Evolutionary conservation across 2,329 filamentous ascomycete species (phyloP).

Genomic region (Epichloe elymi): DNA sequence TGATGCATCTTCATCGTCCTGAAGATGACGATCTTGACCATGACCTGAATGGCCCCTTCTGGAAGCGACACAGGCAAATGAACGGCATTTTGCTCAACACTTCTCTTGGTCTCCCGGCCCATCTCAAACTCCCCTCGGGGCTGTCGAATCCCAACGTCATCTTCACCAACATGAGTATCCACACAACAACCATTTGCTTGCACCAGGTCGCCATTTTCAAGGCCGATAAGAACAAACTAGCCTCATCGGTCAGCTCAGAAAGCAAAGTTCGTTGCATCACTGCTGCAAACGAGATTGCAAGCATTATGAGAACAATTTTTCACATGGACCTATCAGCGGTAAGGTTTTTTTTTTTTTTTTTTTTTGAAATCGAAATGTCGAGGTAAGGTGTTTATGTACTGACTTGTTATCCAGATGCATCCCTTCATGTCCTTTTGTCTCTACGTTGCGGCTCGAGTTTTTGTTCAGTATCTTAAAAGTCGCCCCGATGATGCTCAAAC

Average conservation of each 20-base stretch:
- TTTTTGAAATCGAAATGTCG: not conserved
- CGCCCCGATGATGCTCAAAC: conserved; percentile 73
- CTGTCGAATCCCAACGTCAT: conserved; percentile 72
- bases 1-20: conserved; percentile 81
- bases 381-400: not conserved
- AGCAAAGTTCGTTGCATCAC: conserved; percentile 90
- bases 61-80: conserved; percentile 81
- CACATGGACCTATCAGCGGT: conserved; percentile 76
- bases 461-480: conserved; percentile 92
- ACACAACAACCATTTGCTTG: conserved; percentile 92
- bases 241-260: conserved; percentile 65
- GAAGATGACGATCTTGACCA: conserved; percentile 68
- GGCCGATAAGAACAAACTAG: conserved; percentile 75
- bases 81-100: conserved; percentile 87
- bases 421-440: conserved; percentile 92
- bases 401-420: conserved; percentile 56
- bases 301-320: conserved; percentile 88
- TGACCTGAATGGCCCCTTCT: conserved; percentile 87
- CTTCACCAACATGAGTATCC: conserved; percentile 93
- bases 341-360: conserved; percentile 23
- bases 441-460: conserved; percentile 89
- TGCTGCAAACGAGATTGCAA: conserved; percentile 84
- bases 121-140: conserved; percentile 66
- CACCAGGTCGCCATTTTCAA: conserved; percentile 98
- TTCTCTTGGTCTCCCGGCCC: conserved; percentile 65